Evolutionary conservation across 208 protist genomes (phyloP).

Genomic region (Leishmania braziliensis): DNA sequence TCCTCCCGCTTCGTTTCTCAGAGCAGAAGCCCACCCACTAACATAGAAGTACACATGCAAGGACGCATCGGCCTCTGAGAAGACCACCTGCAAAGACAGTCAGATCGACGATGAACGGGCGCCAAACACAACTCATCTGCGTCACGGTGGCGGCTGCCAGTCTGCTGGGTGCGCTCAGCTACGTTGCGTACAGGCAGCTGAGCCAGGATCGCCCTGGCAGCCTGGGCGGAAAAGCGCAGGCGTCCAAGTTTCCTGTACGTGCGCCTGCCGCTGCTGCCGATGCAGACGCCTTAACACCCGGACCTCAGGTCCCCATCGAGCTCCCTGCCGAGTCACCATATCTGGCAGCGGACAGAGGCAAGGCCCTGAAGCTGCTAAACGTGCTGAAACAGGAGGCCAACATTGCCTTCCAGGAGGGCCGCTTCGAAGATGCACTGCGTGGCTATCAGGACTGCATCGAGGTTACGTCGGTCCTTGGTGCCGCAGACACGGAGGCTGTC

Average conservation of each 20-base stretch:
- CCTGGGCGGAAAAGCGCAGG: neutral
- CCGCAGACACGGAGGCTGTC: slow-evolving; percentile 49
- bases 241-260: neutral
- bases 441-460: slow-evolving; percentile 80
- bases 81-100: neutral
- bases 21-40: neutral
- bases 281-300: neutral
- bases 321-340: slow-evolving; percentile 30
- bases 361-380: slow-evolving; percentile 48
- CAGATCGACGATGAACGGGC: neutral
- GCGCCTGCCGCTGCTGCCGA: neutral
- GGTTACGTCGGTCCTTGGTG: slow-evolving; percentile 53
- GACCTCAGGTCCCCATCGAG: neutral
- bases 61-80: neutral
- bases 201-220: neutral
- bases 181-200: slow-evolving; percentile 15
- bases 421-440: slow-evolving; percentile 65
- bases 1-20: neutral
- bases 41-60: neutral
- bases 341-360: slow-evolving; percentile 23
- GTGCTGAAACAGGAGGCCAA: slow-evolving; percentile 68
- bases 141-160: slow-evolving; percentile 8
- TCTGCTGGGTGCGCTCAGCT: slow-evolving; percentile 25
- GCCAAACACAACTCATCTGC: neutral
- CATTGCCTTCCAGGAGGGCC: slow-evolving; percentile 54